Percentiles rank a stretch among this genome's conserved stretches.
phyloP scores from a whole-genome alignment of 148 eudicot genomes.

The Spergularia bocconei region DNA sequence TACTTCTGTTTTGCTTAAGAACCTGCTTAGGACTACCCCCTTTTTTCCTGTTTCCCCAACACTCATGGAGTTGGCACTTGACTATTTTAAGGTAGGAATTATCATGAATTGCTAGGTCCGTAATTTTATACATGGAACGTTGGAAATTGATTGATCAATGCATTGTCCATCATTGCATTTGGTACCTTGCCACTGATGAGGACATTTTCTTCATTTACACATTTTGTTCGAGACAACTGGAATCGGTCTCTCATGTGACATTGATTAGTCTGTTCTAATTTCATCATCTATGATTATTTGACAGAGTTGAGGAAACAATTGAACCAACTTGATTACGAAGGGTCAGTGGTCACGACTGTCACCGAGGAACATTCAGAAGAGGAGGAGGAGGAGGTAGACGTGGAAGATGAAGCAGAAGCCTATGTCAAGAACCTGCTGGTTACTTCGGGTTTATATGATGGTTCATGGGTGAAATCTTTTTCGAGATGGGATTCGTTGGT shows the following conservation, averaged over 20 bases:
- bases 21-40: too few relatives aligned
- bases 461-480: constrained; percentile 43
- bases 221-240: neutral
- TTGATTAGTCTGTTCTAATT: constrained; percentile 4
- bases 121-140: too few relatives aligned
- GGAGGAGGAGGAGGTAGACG: constrained; percentile 47
- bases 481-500: constrained; percentile 72
- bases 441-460: constrained; percentile 67
- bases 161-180: too few relatives aligned
- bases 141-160: too few relatives aligned
- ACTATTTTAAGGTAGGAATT: too few relatives aligned
- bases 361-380: constrained; percentile 50
- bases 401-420: constrained; percentile 70
- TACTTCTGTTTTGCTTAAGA: too few relatives aligned
- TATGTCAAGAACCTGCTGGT: constrained; percentile 71
- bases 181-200: too few relatives aligned
- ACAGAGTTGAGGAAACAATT: constrained; percentile 76
- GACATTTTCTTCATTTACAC: neutral
- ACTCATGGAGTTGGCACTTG: too few relatives aligned
- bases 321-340: constrained; percentile 60
- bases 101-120: too few relatives aligned
- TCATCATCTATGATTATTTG: constrained; percentile 8
- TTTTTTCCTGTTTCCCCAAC: too few relatives aligned
- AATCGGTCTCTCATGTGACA: neutral
- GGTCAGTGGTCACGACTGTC: constrained; percentile 43